Evolutionary conservation across 306 rosid genomes (phyloP).

Genomic region (Casuarina equisetifolia): DNA sequence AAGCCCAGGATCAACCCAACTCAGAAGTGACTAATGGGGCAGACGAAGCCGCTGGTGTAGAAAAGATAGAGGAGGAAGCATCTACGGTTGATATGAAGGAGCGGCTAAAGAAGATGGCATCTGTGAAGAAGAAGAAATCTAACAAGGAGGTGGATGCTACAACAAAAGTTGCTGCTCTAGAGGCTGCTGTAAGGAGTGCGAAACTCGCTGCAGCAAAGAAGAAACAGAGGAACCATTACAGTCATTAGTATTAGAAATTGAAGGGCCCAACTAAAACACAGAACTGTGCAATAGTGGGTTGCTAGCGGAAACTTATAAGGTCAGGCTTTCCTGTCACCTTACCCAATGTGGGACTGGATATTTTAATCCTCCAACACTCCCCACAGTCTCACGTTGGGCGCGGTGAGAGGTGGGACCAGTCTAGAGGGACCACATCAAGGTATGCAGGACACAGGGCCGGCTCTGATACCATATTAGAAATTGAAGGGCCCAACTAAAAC

Average conservation of each 20-base stretch:
- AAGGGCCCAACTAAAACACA: no score
- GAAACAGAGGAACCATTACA: constrained; percentile 92
- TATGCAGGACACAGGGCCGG: no score
- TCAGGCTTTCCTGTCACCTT: no score
- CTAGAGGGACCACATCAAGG: no score
- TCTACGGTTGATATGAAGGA: constrained; percentile 75
- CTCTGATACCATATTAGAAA: no score
- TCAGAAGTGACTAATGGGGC: constrained; percentile 45
- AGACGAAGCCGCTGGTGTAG: constrained; percentile 40
- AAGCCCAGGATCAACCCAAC: constrained; percentile 55
- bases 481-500: no score
- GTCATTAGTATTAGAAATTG: constrained; percentile 80
- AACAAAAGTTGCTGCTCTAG: constrained; percentile 80
- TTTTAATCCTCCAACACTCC: no score
- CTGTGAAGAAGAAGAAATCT: constrained; percentile 79
- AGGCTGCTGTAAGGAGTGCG: constrained; percentile 87
- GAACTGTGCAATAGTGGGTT: no score
- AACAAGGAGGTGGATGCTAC: constrained; percentile 82
- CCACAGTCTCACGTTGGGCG: no score
- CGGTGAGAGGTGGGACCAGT: no score
- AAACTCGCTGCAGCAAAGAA: constrained; percentile 88
- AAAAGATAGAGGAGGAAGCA: constrained; percentile 57
- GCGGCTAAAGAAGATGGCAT: constrained; percentile 79
- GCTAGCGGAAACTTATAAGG: no score
- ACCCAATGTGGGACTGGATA: no score